phyloP scores from a whole-genome alignment of 345 rosid species.

The Balakata baccata region DNA sequence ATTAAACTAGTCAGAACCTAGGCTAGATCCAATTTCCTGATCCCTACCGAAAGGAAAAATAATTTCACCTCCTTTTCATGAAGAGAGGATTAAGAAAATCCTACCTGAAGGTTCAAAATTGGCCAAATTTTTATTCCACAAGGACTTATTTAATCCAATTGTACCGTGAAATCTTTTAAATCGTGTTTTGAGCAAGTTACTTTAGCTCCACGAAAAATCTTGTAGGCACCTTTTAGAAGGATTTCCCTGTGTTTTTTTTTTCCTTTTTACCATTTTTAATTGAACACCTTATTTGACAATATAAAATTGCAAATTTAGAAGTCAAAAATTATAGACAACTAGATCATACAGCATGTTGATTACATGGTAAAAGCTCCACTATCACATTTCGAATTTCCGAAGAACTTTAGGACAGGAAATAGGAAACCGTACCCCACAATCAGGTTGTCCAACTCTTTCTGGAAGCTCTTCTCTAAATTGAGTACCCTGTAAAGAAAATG shows the following conservation, averaged over 20 bases:
- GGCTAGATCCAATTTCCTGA: too few relatives aligned
- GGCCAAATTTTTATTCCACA: too few relatives aligned
- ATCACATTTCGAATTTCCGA: slow-evolving; percentile 10
- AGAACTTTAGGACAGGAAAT: background rate
- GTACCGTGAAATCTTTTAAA: too few relatives aligned
- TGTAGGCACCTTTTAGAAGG: background rate
- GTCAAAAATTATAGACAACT: background rate
- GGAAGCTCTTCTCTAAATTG: slow-evolving; percentile 59
- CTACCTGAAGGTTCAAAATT: too few relatives aligned
- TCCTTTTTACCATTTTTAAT: background rate
- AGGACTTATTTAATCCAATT: too few relatives aligned
- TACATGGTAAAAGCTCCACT: background rate
- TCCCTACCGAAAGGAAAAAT: too few relatives aligned
- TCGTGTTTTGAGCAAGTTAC: too few relatives aligned
- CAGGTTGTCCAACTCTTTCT: slow-evolving; percentile 67
- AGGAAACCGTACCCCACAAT: slow-evolving; percentile 53
- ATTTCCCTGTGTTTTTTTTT: background rate
- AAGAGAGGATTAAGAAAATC: too few relatives aligned
- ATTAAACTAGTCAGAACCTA: too few relatives aligned
- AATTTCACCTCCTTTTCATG: too few relatives aligned
- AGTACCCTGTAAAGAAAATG: slow-evolving; percentile 35
- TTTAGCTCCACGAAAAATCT: background rate
- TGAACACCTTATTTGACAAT: background rate
- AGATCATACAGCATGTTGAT: background rate
- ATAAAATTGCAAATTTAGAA: background rate